phyloP scores from a whole-genome alignment of 768 basidiomycete genomes.

The Macrolepiota albuminosa region DNA sequence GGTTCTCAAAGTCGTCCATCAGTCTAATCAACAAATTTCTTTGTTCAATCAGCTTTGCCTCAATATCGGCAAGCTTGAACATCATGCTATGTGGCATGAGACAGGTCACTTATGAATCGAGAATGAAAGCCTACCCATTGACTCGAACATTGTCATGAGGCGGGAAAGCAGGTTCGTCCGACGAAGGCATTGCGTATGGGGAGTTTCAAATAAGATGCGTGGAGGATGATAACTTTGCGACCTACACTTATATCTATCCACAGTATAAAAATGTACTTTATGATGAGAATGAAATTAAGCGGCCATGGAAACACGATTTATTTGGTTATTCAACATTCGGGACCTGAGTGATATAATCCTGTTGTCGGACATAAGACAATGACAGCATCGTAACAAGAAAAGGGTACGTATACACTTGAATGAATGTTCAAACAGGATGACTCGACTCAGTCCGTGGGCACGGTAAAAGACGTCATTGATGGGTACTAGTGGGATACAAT shows the following conservation, averaged over 20 bases:
- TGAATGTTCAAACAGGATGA: neutral
- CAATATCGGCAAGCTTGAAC: constrained; percentile 4
- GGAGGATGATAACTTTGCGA: neutral
- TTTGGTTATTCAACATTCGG: neutral
- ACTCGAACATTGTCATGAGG: constrained; percentile 2
- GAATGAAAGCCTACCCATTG: neutral
- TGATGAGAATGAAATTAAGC: neutral
- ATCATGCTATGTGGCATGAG: neutral
- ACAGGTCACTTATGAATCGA: neutral
- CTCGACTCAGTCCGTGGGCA: neutral
- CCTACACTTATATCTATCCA: neutral
- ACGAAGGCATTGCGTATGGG: neutral
- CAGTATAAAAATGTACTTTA: neutral
- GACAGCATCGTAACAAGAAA: neutral
- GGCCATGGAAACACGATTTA: neutral
- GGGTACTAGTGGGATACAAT: neutral
- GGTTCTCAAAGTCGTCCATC: neutral
- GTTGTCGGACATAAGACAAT: neutral
- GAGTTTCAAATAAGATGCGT: neutral
- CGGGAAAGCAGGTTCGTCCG: constrained; percentile 2
- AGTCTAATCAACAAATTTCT: neutral
- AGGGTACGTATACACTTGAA: neutral
- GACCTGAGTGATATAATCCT: neutral
- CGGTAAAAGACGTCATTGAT: neutral
- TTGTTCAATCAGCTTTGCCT: constrained; percentile 5